A percentile compares a stretch with the other conserved stretches of the same genome.
Conservation (phyloP, 2,329 filamentous ascomycete species). For the Xylariaceae sp. region DNA sequence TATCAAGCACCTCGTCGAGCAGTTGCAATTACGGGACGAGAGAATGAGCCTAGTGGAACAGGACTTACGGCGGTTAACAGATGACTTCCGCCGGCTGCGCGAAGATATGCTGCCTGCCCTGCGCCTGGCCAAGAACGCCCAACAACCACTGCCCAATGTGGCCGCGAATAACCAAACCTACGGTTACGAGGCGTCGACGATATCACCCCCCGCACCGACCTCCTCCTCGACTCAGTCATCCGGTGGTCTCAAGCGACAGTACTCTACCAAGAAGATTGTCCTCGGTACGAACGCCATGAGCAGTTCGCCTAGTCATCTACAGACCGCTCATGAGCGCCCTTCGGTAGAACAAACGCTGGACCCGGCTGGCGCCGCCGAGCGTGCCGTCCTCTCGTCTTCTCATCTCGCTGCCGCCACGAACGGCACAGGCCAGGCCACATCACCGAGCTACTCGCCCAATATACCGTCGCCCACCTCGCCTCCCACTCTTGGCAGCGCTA, state of each 20-base stretch:
- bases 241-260: constrained; percentile 70
- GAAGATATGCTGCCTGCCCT: constrained; percentile 93
- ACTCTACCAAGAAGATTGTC: constrained; percentile 77
- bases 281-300: constrained; percentile 77
- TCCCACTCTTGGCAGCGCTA: constrained; percentile 58
- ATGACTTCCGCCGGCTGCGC: constrained; percentile 86
- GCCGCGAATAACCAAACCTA: constrained; percentile 51
- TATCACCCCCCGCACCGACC: constrained; percentile 65
- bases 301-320: constrained; percentile 75
- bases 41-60: constrained; percentile 83
- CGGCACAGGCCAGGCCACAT: constrained; percentile 61
- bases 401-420: constrained; percentile 69
- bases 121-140: constrained; percentile 88
- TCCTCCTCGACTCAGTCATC: constrained; percentile 60
- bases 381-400: constrained; percentile 70
- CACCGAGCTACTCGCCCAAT: constrained; percentile 69
- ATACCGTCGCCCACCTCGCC: constrained; percentile 75
- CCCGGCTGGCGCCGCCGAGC: constrained; percentile 71
- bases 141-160: constrained; percentile 78
- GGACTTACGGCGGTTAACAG: constrained; percentile 81
- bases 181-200: constrained; percentile 57
- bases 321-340: constrained; percentile 70
- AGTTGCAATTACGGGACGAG: constrained; percentile 88
- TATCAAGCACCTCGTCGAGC: constrained; percentile 87
- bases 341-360: constrained; percentile 71